Percentiles rank a stretch among this genome's conserved stretches.
Conservation (phyloP, 495 filamentous ascomycete species). For the Tirmania nivea region DNA sequence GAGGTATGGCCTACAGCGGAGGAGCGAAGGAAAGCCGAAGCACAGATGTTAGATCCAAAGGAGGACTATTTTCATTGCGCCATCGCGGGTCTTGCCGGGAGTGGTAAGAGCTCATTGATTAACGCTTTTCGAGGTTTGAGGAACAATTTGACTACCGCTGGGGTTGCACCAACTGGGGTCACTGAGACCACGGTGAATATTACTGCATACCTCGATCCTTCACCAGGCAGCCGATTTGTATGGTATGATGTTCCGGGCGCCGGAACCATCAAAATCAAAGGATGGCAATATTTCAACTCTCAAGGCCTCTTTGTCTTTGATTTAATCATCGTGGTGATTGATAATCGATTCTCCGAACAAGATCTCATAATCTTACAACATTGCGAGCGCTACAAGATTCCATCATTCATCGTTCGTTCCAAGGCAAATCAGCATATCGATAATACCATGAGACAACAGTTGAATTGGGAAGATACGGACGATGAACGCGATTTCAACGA, state of each 20-base stretch:
- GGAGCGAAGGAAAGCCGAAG: neutral
- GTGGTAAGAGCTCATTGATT: slow-evolving; percentile 9
- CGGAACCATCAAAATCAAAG: slow-evolving; percentile 5
- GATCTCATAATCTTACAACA: slow-evolving; percentile 6
- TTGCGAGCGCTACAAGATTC: slow-evolving; percentile 8
- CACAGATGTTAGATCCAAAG: neutral
- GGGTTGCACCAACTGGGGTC: neutral
- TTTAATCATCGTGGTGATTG: slow-evolving; percentile 5
- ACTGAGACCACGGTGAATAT: neutral
- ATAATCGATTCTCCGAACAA: slow-evolving; percentile 1
- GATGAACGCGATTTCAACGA: neutral
- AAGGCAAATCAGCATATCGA: slow-evolving; percentile 8
- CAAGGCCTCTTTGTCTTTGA: slow-evolving; percentile 12
- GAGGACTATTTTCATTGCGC: slow-evolving; percentile 1
- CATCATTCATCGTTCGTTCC: slow-evolving; percentile 8
- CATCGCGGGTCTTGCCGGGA: slow-evolving; percentile 4
- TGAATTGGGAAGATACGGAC: neutral
- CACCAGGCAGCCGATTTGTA: neutral
- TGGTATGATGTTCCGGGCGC: slow-evolving; percentile 15
- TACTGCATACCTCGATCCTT: neutral
- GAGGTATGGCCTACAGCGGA: slow-evolving; percentile 1
- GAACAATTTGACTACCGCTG: neutral
- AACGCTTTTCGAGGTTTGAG: slow-evolving; percentile 7
- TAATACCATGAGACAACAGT: neutral
- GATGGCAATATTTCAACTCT: slow-evolving; percentile 13